Percentiles rank a stretch among this genome's conserved stretches.
Evolutionary conservation across 805 yeast species (phyloP).

Genomic region (Priceomyces melissophilus): DNA sequence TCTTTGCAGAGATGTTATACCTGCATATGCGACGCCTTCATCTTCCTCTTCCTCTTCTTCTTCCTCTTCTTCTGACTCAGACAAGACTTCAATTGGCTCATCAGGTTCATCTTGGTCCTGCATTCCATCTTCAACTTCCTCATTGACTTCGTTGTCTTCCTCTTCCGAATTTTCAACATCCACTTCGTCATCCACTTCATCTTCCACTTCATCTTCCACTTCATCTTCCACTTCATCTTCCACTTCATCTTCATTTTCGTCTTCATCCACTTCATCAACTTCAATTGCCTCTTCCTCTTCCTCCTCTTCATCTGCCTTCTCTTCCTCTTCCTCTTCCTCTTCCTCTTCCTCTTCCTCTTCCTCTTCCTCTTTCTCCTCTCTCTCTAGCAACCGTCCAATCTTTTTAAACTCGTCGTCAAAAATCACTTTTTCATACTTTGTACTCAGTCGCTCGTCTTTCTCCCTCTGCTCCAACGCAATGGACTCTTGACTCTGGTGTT

Average conservation of each 20-base stretch:
- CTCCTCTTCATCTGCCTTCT: conserved; percentile 1
- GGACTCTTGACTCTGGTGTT: conserved; percentile 15
- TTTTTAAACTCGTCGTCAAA: conserved; percentile 25
- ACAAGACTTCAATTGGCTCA: neutral
- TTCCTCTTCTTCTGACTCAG: conserved; percentile 8
- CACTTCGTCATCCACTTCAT: conserved; percentile 4
- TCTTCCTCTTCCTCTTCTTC: conserved; percentile 4
- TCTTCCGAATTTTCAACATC: conserved; percentile 9
- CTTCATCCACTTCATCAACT: neutral
- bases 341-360: neutral
- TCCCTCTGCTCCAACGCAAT: conserved; percentile 10
- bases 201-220: conserved; percentile 7
- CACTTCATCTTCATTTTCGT: conserved; percentile 4
- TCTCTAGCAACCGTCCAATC: conserved; percentile 16
- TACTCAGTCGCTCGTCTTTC: conserved; percentile 17
- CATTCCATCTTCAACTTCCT: conserved; percentile 49
- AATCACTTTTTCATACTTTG: conserved; percentile 18
- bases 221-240: conserved; percentile 6
- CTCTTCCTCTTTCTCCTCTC: conserved; percentile 28
- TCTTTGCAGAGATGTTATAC: neutral
- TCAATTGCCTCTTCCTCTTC: conserved; percentile 1
- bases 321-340: conserved; percentile 5
- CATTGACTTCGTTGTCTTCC: conserved; percentile 48
- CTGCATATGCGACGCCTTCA: neutral
- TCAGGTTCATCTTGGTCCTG: conserved; percentile 18